These are phyloP conservation scores for Verticillium albo-atrum DNA, from an alignment of 2,329 filamentous ascomycete species.

Conservation along the genomic window DNA sequence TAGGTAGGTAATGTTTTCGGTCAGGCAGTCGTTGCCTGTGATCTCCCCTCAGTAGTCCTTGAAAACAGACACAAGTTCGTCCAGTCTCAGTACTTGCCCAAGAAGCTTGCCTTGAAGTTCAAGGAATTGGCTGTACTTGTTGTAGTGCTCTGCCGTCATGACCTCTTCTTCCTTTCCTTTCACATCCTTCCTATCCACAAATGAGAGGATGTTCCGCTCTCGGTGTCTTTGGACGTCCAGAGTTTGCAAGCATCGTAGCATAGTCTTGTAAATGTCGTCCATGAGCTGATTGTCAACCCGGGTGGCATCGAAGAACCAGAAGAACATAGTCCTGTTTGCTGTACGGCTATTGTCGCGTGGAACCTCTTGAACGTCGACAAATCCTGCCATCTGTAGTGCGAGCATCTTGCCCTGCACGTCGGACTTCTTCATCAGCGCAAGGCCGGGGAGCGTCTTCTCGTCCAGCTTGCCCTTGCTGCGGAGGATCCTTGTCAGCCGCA, in stretches of 20 bases:
- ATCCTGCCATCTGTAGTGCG: conserved; percentile 78
- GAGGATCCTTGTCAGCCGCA: conserved; percentile 81
- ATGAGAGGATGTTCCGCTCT: conserved; percentile 68
- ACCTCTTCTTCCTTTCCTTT: conserved; percentile 78
- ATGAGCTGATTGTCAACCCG: conserved; percentile 66
- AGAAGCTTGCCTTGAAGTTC: conserved; percentile 69
- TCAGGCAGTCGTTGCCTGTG: too few species aligned
- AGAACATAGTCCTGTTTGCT: conserved; percentile 79
- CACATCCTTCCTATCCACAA: conserved; percentile 82
- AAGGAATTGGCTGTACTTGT: conserved; percentile 53
- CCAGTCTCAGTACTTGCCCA: conserved; percentile 73
- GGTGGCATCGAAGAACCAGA: conserved; percentile 85
- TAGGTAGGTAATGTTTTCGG: too few species aligned
- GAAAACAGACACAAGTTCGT: conserved; percentile 79
- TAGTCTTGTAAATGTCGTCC: conserved; percentile 82
- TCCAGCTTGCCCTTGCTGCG: conserved; percentile 88
- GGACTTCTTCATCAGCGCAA: conserved; percentile 78
- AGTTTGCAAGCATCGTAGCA: conserved; percentile 80
- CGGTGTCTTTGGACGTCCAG: conserved; percentile 70
- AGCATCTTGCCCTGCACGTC: conserved; percentile 83
- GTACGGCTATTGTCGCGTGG: conserved; percentile 80
- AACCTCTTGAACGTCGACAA: conserved; percentile 90
- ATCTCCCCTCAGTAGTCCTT: conserved; percentile 55
- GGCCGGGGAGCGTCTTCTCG: conserved; percentile 78
- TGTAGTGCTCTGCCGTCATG: conserved; percentile 69